These are phyloP conservation scores for Lactarius sp. DNA, from an alignment of 768 basidiomycete species.

Conservation along the genomic window DNA sequence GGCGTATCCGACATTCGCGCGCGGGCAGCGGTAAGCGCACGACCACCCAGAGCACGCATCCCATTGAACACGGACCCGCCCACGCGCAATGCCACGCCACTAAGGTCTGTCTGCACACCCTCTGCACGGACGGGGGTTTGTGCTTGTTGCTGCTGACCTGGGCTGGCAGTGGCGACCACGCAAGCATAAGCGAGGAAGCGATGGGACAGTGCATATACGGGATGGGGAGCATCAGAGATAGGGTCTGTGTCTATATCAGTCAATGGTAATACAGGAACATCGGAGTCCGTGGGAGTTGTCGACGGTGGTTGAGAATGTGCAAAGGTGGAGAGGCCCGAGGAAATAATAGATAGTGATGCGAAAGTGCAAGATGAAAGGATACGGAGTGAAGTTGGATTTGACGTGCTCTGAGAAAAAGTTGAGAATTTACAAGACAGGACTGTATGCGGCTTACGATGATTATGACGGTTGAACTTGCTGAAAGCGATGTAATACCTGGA, in stretches of 20 bases:
- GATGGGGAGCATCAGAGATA: slow-evolving; percentile 30
- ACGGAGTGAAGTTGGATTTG: slow-evolving; percentile 48
- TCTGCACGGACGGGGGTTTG: slow-evolving; percentile 16
- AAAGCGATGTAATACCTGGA: slow-evolving; percentile 41
- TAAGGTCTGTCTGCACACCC: slow-evolving; percentile 43
- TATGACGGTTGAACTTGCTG: slow-evolving; percentile 46
- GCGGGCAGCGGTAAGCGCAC: slow-evolving; percentile 48
- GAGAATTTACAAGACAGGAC: slow-evolving; percentile 7
- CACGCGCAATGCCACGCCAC: slow-evolving; percentile 51
- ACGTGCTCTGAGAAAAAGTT: slow-evolving; percentile 46
- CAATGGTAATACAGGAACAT: slow-evolving; percentile 39
- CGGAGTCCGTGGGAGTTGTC: slow-evolving; percentile 30
- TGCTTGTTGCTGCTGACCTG: slow-evolving; percentile 25
- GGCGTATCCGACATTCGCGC: slow-evolving; percentile 19
- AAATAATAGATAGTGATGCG: slow-evolving; percentile 46
- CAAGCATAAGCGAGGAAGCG: slow-evolving; percentile 60
- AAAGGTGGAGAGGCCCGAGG: slow-evolving; percentile 44
- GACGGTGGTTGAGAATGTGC: slow-evolving; percentile 30
- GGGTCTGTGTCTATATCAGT: slow-evolving; percentile 21
- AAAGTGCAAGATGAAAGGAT: slow-evolving; percentile 54
- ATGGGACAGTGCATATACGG: slow-evolving; percentile 55
- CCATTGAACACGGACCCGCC: slow-evolving; percentile 60
- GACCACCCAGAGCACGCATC: slow-evolving; percentile 57
- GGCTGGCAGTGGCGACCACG: slow-evolving; percentile 26
- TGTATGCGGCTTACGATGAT: slow-evolving; percentile 46